phyloP scores from a whole-genome alignment of 345 rosid genomes.

The Murraya koenigii region DNA sequence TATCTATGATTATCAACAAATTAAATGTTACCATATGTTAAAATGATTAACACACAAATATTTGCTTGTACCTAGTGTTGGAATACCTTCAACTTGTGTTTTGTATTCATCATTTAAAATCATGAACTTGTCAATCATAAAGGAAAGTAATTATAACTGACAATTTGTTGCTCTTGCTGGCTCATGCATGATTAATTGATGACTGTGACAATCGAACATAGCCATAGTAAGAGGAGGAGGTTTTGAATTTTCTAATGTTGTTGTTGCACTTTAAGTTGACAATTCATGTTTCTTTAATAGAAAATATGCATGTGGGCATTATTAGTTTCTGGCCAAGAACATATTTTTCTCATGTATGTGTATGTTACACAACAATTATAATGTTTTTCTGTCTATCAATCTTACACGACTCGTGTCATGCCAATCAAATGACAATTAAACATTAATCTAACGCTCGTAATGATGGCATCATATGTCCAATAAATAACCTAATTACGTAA shows the following conservation, averaged over 20 bases:
- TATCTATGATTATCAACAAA: not conserved
- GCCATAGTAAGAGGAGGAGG: no score
- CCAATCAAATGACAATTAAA: not conserved
- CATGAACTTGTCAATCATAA: not conserved
- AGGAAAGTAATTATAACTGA: not conserved
- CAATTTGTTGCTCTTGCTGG: no score
- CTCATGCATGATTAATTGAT: no score
- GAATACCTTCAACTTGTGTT: not conserved
- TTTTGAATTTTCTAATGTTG: no score
- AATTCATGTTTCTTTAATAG: no score
- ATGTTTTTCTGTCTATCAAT: not conserved
- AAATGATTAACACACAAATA: not conserved
- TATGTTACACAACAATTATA: not conserved
- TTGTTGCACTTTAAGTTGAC: no score
- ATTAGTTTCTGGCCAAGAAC: no score
- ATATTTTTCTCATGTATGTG: no score
- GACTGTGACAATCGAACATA: no score
- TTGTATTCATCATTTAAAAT: not conserved
- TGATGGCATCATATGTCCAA: not conserved
- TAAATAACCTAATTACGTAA: no score
- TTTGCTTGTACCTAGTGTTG: not conserved
- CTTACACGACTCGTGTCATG: not conserved
- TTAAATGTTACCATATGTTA: not conserved
- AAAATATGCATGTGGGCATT: no score
- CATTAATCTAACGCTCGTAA: not conserved